Percentiles rank a stretch among this genome's conserved stretches.
These are phyloP conservation scores for Candida pini DNA, from an alignment of 805 yeast genomes.

Conservation along the genomic window DNA sequence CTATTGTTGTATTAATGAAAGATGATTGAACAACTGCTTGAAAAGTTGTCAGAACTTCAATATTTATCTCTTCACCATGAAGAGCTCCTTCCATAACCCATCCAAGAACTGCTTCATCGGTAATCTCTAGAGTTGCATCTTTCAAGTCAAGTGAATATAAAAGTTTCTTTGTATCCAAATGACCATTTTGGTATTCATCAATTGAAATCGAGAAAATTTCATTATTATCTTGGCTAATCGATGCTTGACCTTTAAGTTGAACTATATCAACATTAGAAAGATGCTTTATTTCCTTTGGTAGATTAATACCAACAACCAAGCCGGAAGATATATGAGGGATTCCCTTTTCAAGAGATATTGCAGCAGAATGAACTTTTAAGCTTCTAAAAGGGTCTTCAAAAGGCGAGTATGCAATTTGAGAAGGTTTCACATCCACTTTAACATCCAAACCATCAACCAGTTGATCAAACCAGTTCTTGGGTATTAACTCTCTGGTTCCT, in stretches of 20 bases:
- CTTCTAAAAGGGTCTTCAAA: slow-evolving; percentile 2
- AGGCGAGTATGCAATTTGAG: background rate
- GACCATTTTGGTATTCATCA: slow-evolving; percentile 12
- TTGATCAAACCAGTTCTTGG: slow-evolving; percentile 7
- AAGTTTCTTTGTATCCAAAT: slow-evolving; percentile 12
- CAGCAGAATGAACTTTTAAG: slow-evolving; percentile 3
- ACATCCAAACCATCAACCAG: slow-evolving; percentile 4
- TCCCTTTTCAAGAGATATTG: slow-evolving; percentile 5
- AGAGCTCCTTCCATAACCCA: background rate
- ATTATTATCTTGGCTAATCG: slow-evolving; percentile 1
- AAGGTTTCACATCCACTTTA: background rate
- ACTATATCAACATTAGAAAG: slow-evolving; percentile 2
- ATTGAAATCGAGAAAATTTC: slow-evolving; percentile 5
- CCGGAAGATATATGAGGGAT: slow-evolving; percentile 2
- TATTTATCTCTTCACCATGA: slow-evolving; percentile 2
- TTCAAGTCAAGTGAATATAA: slow-evolving; percentile 5
- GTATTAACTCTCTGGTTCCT: slow-evolving; percentile 2
- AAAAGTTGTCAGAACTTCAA: slow-evolving; percentile 5
- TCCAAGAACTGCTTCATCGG: slow-evolving; percentile 1
- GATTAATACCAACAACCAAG: background rate
- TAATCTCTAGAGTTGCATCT: slow-evolving; percentile 5
- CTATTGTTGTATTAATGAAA: slow-evolving; percentile 14
- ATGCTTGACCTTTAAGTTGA: slow-evolving; percentile 3
- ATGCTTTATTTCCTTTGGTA: slow-evolving; percentile 4
- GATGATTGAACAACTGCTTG: slow-evolving; percentile 21